A percentile compares a stretch with the other conserved stretches of the same genome.
Evolutionary conservation across 306 rosid species (phyloP).

Genomic region (Cercis canadensis): DNA sequence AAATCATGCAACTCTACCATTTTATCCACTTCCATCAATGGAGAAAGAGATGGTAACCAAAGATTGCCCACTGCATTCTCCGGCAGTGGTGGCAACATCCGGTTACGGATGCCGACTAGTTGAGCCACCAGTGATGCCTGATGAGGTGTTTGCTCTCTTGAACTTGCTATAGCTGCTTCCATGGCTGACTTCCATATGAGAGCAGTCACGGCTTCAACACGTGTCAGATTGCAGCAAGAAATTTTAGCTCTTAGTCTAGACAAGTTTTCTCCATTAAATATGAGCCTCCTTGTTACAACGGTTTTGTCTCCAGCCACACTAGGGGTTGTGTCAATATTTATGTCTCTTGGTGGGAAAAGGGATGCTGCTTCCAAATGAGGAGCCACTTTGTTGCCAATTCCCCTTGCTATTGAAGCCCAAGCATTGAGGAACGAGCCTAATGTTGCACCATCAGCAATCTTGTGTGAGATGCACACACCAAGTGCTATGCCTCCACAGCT

Average conservation of each 20-base stretch:
- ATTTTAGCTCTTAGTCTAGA: too few relatives aligned
- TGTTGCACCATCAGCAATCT: constrained; percentile 8
- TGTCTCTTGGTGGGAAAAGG: background rate
- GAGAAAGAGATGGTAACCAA: background rate
- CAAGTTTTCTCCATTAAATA: background rate
- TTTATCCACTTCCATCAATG: background rate
- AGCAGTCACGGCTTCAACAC: constrained; percentile 31
- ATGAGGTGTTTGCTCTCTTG: too few relatives aligned
- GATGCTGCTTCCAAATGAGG: background rate
- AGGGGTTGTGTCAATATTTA: too few relatives aligned
- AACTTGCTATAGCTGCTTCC: background rate
- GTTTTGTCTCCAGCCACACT: background rate
- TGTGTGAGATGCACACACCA: constrained; percentile 1
- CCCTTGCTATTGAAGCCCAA: background rate
- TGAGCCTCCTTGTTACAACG: background rate
- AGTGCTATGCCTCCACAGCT: constrained; percentile 1
- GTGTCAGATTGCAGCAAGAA: background rate
- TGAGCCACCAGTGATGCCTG: background rate
- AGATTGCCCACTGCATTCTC: constrained; percentile 24
- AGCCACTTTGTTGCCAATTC: background rate
- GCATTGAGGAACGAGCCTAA: background rate
- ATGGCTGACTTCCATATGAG: constrained; percentile 33
- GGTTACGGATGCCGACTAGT: too few relatives aligned
- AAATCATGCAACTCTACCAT: background rate
- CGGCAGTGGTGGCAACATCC: constrained; percentile 11